Base-by-base conservation (phyloP, 371 early-diverging fungal species). In the Mortierella sp. region DNA sequence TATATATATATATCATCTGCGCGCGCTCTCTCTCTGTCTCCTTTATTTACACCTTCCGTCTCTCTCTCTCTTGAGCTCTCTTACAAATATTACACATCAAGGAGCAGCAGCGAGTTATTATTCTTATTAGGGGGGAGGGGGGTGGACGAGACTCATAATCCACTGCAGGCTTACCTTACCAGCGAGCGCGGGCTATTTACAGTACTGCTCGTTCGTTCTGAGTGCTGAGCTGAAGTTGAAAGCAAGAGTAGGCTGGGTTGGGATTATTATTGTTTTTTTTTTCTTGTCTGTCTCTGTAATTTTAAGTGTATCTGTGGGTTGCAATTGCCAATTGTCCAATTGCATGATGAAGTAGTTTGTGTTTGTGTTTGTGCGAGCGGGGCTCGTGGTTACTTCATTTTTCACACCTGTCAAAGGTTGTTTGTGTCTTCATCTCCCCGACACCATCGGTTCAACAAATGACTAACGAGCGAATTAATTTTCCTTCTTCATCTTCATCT, bases 401-500 rank as follows among this genome's bases (percentile, higher is more conserved):
- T 14, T 32, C 32, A 27, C 29, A 27, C 58, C 11, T 18, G 51
- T 21, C 16, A 51, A 58, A n/a, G 58, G 10, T 12, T 29, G 58
- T 29, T 58, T 10, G 48, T 58, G 58, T 29, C 5, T 11, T 32
- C 32, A 16, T 51, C 51, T 18, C 4, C 35, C 7, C 35, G 7
- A 4, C 27, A 3, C 65, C 1, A 21, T 65, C 21, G 65, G 65
- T 21, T 5, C 65, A 41, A 38, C 65, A 65, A 65, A 65, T 65
- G 38, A 65, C 65, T 65, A 41, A 65, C 41, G 65, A 65, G 7
- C 65, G 65, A 65, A 65, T 63, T 32, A 63, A 63, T 65, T 65
- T 14, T 65, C 65, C 8, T 65, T 65, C 18, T 35, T 4, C 18
- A 6, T 18, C 29, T 14, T 65, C 35, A 21, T 12, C 7, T 24